A percentile compares a stretch with the other conserved stretches of the same genome.
phyloP scores from a whole-genome alignment of 1,284 basidiomycete genomes.

The Leccinum pachyderme region DNA sequence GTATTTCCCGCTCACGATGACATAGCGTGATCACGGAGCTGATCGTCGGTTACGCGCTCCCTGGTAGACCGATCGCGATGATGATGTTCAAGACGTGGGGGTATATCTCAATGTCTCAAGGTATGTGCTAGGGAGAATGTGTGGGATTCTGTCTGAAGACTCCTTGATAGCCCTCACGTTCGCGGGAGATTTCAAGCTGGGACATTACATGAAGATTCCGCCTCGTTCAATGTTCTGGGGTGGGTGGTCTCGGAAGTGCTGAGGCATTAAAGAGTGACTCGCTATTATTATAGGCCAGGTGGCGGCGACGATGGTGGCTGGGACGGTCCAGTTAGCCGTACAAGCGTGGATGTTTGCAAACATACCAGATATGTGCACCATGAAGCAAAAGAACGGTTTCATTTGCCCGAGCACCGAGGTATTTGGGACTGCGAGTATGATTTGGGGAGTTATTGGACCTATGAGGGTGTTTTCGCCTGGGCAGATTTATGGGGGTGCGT shows the following conservation, averaged over 20 bases:
- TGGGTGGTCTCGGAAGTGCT: constrained; percentile 1
- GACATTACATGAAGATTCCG: constrained; percentile 54
- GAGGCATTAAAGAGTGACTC: neutral
- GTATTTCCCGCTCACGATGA: neutral
- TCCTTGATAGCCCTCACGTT: constrained; percentile 35
- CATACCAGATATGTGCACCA: constrained; percentile 28
- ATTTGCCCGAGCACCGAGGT: constrained; percentile 41
- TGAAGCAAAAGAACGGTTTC: constrained; percentile 30
- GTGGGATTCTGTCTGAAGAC: constrained; percentile 2
- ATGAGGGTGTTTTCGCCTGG: constrained; percentile 28
- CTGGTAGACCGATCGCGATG: constrained; percentile 47
- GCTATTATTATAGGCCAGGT: constrained; percentile 34
- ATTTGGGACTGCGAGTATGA: constrained; percentile 40
- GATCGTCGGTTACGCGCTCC: constrained; percentile 42
- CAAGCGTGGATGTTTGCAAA: constrained; percentile 43
- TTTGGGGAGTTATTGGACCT: constrained; percentile 46
- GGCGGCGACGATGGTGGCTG: constrained; percentile 42
- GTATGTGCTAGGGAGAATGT: neutral
- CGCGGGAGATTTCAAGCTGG: constrained; percentile 46
- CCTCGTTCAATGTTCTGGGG: constrained; percentile 47
- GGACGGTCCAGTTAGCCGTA: constrained; percentile 41
- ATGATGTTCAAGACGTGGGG: constrained; percentile 48
- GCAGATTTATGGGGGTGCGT: constrained; percentile 24
- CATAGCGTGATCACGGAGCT: constrained; percentile 44
- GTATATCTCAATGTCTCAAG: constrained; percentile 41